Base-by-base conservation (phyloP, 2,329 filamentous ascomycete species). In the Colletotrichum spaethianum region DNA sequence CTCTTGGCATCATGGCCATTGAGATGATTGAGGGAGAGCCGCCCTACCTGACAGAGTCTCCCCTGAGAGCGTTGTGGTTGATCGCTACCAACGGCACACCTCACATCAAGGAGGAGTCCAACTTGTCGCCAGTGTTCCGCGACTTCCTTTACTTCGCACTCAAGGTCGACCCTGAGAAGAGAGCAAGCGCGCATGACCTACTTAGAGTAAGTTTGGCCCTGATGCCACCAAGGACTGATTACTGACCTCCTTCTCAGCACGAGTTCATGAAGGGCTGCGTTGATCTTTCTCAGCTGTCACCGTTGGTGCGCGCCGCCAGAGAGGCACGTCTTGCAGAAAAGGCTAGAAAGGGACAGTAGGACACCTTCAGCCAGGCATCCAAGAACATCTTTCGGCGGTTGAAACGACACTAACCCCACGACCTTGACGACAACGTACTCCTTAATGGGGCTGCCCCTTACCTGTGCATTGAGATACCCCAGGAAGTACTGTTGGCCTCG, bases 1-100 rank as follows among this genome's bases (percentile, higher is more conserved):
- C 94, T 71, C 86, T 99, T 55, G 96, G 96, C 71, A 99, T 99
- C 84, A 98, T 99, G 96, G 95, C 96, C 9, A 98, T 99, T 78
- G 96, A 99, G 83, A 99, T 99, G 96, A 98, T 99, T 75, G 96
- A 98, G 84, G 96, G 96, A 80, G 96, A 98, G 82, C 96, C 96
- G 16, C 96, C 96, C 31, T 99, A 98, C 80, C 87, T 99, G 71
- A 98, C 95, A 48, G 96, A 99, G 82, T 97, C 94, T 46, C 96
- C 96, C 6, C 88, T 99, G 31, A 92, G 96, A 73, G 96, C 96
- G 1, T 88, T 99, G 46, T 99, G 96, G 88, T 85, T 99, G 77
- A 99, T 99, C 81, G 96, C 96, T 65, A 98, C 96, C 42, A 98
- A 98, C 79, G 96, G 96, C 59, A 98, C 96, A 20, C 96, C 96